Base-by-base conservation (phyloP, 371 early-diverging fungal species). In the Cokeromyces recurvatus region DNA sequence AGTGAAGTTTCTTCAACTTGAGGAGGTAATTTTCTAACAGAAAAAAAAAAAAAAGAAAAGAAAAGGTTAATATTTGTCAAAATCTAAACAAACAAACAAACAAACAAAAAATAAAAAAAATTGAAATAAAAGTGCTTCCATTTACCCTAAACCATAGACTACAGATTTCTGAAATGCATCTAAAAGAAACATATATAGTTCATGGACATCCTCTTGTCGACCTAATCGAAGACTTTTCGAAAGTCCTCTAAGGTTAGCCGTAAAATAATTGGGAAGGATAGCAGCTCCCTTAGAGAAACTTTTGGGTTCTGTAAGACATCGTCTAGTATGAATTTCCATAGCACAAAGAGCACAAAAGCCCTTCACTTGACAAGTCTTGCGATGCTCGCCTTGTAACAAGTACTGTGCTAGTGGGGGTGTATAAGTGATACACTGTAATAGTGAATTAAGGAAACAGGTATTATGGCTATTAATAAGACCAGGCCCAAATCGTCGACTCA, bases 361-460 rank as follows among this genome's bases (percentile, higher is more conserved):
- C 14, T 58, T 53, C 12, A 66, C 60, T 19, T 57, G 57, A 59
- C 82, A 82, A 3, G 64, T 50, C 15, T 49, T 50, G 25, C 62
- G 65, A 60, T 89, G 87, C 7, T 68, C 71, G 38, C 60, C 67
- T 16, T 68, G 51, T 24, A 87, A 62, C 40, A 91, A 74, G 55
- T 82, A 87, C 45, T 90, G 81, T 14, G 91, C 82, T 29, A 96
- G 66, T 1, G 91, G 85, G 7, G 89, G 79, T 1, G 97, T 94
- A 46, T 89, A 90, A 11, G 86, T 85, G 47, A 99, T 64, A 55
- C 97, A 97, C 62, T 97, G 95, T 14, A 99, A 61, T 3, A 89
- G 84, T 11, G 92, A 85, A 73, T 96, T 98, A 59, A 97, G 74
- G 69, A 89, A 99, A 62, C 99, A 99, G 0, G 97, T 95, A 56